Base-by-base conservation (phyloP, 495 filamentous ascomycete genomes). In the Neurospora tetrasperma region DNA sequence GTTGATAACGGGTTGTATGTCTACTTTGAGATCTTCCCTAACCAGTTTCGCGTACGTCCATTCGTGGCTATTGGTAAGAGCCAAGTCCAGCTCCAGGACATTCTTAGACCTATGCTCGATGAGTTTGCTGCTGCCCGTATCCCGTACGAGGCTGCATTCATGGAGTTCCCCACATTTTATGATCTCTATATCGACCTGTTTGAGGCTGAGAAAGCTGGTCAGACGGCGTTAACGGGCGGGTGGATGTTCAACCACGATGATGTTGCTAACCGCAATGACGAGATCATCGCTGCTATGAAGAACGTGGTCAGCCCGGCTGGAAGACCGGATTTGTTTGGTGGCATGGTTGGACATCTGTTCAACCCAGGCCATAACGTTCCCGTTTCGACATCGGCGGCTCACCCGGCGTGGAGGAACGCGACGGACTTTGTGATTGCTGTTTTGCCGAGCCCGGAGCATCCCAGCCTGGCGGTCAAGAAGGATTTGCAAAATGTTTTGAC, bases 371-470 rank as follows among this genome's bases (percentile, higher is more conserved):
- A 80, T 69, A 78, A 75, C 40, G 71, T 71, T 3, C 79, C 79
- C 0, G 72, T 75, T 12, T 69, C 75, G 69, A 76, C 76, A 41
- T 85, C 79, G 75, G 81, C 89, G 0, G 84, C 86, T 7, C 86
- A 88, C 75, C 88, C 88, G 0, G 85, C 86, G 6, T 90, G 85
- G 84, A 70, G 80, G 4, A 76, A 79, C 70, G 74, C 77, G 2
- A 79, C 78, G 16, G 69, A 79, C 43, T 79, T 79, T 38, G 35
- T 77, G 62, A 77, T 81, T 42, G 71, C 73, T 7, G 70, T 69
- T 23, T 7, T 77, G 2, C 44, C 71, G 12, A 71, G 74, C 6
- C 72, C 76, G 74, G 72, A 27, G 72, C 73, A 20, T 41, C 73
- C 46, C 11, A 54, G 16, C 71, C 31, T 54, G 27, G 73, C 75